Evolutionary conservation across 441 rosid species (phyloP).

Genomic region (Erysimum cheiri): DNA sequence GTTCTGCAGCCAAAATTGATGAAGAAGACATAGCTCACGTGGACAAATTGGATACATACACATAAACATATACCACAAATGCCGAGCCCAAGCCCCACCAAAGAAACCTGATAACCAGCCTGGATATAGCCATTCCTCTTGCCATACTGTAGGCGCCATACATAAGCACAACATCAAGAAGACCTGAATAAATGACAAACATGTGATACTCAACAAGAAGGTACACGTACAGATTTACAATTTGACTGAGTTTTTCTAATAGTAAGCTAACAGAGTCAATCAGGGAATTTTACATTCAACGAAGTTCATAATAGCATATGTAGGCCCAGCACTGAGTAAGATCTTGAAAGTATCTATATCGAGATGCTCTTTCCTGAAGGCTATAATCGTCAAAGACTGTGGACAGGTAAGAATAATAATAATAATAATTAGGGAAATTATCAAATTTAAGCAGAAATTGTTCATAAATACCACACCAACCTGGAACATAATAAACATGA

Average conservation of each 20-base stretch:
- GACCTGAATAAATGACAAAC: constrained; percentile 57
- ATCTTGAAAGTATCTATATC: constrained; percentile 78
- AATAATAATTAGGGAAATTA: constrained; percentile 6
- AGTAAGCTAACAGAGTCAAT: constrained; percentile 34
- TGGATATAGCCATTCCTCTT: constrained; percentile 99
- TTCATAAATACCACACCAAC: constrained; percentile 49
- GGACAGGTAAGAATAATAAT: constrained; percentile 32
- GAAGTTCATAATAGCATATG: constrained; percentile 93
- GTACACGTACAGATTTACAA: constrained; percentile 30
- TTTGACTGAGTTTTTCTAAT: constrained; percentile 19
- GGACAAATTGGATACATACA: constrained; percentile 62
- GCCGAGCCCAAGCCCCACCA: constrained; percentile 89
- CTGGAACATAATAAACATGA: constrained; percentile 97
- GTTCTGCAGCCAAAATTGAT: constrained; percentile 21
- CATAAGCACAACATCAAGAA: constrained; percentile 92
- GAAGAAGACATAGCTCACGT: constrained; percentile 18
- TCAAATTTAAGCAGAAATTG: constrained; percentile 39
- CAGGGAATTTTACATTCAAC: constrained; percentile 68
- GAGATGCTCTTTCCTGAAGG: constrained; percentile 72
- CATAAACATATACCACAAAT: constrained; percentile 74
- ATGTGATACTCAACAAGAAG: constrained; percentile 37
- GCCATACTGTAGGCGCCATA: constrained; percentile 94
- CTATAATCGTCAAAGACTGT: constrained; percentile 92
- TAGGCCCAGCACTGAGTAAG: constrained; percentile 90
- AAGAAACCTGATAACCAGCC: constrained; percentile 88